These are phyloP conservation scores for Harringtonia aguacate DNA, from an alignment of 2,329 filamentous ascomycete species.

Conservation along the genomic window DNA sequence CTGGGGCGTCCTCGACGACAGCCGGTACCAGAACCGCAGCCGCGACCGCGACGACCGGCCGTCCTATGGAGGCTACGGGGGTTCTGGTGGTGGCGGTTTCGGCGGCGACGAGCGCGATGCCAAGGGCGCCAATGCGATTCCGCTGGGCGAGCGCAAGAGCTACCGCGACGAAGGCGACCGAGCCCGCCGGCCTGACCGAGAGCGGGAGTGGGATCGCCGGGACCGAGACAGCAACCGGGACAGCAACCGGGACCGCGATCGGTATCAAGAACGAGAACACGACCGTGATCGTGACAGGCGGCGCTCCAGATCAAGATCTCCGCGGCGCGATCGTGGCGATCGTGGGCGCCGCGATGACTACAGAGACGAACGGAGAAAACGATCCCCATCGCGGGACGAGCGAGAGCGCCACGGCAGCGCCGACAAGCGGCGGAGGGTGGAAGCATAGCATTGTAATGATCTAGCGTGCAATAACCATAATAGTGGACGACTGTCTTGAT, in stretches of 20 bases:
- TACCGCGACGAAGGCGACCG: not conserved
- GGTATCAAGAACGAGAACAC: slow-evolving; percentile 10
- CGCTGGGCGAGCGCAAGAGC: slow-evolving; percentile 51
- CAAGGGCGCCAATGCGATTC: slow-evolving; percentile 60
- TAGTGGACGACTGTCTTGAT: no score
- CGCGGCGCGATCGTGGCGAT: slow-evolving; percentile 30
- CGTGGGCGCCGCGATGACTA: slow-evolving; percentile 28
- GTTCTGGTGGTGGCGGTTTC: slow-evolving; percentile 19
- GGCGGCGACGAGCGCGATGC: slow-evolving; percentile 41
- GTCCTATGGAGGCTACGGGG: not conserved
- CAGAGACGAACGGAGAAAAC: slow-evolving; percentile 37
- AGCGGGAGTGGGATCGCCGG: slow-evolving; percentile 15
- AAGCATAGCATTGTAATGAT: slow-evolving; percentile 15
- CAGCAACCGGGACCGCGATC: slow-evolving; percentile 9
- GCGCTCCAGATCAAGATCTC: slow-evolving; percentile 21
- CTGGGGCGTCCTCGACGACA: slow-evolving; percentile 61
- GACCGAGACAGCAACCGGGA: slow-evolving; percentile 14
- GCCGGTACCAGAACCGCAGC: slow-evolving; percentile 18
- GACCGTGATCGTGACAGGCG: slow-evolving; percentile 18
- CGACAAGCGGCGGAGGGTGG: slow-evolving; percentile 51
- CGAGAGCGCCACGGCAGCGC: slow-evolving; percentile 36
- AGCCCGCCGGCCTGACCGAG: slow-evolving; percentile 24
- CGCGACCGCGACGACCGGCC: slow-evolving; percentile 12
- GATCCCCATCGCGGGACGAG: slow-evolving; percentile 43
- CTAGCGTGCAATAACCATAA: no score